Evolutionary conservation across 345 rosid genomes (phyloP).

Genomic region (Populus alba): DNA sequence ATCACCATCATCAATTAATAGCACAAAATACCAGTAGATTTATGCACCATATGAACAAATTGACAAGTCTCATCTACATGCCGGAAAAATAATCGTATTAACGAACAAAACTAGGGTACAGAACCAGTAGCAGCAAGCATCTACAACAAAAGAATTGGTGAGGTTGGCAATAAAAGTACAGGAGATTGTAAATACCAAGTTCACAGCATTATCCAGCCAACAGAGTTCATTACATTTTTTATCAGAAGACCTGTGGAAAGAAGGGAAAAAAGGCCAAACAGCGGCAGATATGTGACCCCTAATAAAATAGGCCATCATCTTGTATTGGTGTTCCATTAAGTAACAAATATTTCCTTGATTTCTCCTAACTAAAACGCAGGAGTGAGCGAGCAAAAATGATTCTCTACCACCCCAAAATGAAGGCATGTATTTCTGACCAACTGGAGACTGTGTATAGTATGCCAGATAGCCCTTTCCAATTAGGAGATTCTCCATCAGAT

Average conservation of each 20-base stretch:
- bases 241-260: conserved; percentile 25
- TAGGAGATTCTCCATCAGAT: conserved; percentile 36
- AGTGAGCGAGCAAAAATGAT: not conserved
- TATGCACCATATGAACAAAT: conserved; percentile 10
- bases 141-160: not conserved
- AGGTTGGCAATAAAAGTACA: not conserved
- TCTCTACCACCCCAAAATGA: conserved; percentile 84
- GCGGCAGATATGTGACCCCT: conserved; percentile 35
- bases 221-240: conserved; percentile 4
- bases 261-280: not conserved
- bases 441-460: conserved; percentile 74
- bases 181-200: conserved; percentile 7
- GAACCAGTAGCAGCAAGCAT: not conserved
- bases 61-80: not conserved
- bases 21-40: conserved; percentile 11
- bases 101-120: not conserved
- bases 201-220: conserved; percentile 14
- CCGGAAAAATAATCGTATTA: conserved; percentile 7
- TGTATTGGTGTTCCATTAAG: conserved; percentile 33
- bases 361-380: conserved; percentile 37
- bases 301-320: conserved; percentile 47
- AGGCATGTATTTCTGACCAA: conserved; percentile 95
- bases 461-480: conserved; percentile 74
- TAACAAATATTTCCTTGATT: conserved; percentile 27
- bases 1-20: conserved; percentile 7